Conservation (phyloP, 225 moss, liverwort and hornwort genomes). For the Rhytidiadelphus loreus region DNA sequence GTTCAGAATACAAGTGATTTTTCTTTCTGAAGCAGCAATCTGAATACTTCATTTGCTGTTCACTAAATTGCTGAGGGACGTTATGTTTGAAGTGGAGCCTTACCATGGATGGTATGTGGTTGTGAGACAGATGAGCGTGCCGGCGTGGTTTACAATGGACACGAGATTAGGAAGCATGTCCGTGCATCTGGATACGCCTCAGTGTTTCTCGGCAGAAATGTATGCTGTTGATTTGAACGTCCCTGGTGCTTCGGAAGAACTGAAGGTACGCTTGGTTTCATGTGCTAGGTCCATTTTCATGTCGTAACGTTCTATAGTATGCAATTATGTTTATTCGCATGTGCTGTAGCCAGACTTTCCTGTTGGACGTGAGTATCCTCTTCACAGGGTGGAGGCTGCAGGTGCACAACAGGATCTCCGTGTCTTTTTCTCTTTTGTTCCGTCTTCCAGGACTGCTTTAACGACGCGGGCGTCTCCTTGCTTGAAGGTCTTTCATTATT, state of each 20-base stretch:
- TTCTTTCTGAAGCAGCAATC: not conserved
- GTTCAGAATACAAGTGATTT: not conserved
- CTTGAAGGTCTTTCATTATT: not conserved
- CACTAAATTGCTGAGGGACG: not conserved
- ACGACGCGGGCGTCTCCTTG: not conserved
- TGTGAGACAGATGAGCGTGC: slow-evolving; percentile 70
- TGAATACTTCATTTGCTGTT: not conserved
- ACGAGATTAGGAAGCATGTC: slow-evolving; percentile 93
- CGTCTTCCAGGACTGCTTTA: not conserved
- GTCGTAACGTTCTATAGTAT: not conserved
- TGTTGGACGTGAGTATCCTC: not conserved
- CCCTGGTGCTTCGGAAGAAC: slow-evolving; percentile 78
- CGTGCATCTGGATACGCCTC: slow-evolving; percentile 82
- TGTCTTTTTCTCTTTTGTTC: not conserved
- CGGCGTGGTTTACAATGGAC: slow-evolving; percentile 94
- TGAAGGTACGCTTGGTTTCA: slow-evolving; percentile 39
- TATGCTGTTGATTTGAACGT: slow-evolving; percentile 85
- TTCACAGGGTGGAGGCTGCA: not conserved
- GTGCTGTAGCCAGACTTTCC: not conserved
- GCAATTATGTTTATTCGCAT: not conserved
- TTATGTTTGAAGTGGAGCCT: not conserved
- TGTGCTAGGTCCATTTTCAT: not conserved
- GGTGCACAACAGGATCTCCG: not conserved
- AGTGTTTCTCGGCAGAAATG: slow-evolving; percentile 92
- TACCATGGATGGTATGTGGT: not conserved